Evolutionary conservation across 148 eudicot genomes (phyloP), one percentile per base, ranked within the genome.

Genomic region (Fagopyrum tataricum): DNA sequence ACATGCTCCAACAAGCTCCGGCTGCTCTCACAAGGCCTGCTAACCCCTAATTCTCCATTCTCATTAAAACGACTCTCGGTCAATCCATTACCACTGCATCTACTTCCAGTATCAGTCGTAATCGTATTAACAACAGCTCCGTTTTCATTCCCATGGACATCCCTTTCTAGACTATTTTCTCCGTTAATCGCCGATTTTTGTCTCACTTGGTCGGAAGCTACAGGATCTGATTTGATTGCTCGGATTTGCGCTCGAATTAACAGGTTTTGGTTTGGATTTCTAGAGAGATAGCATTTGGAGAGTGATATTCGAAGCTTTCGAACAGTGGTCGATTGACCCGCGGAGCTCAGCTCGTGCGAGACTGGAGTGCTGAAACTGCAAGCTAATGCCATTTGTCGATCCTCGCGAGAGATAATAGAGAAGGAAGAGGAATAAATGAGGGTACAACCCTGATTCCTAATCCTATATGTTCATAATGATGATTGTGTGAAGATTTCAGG

Each of bases 11-110:
- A 43, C 18, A 6, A 37, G 46, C 71, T 39, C 44, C 46, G 46
- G 26, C 24, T 39, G 47, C 47, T 67, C 47, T 14, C 26, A n/a
- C 72, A 5, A 70, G 3, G 15, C 26, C 44, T 21, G 39, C 15
- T 70, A 43, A 18, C 12, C 37, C 26, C 44, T 9, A 70, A 13
- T 42, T 42, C 78, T 17, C 78, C 92, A 76, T 82, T 77, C 18
- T 84, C 89, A 76, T 82, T 79, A 17, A 72, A 82, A 79, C 80
- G 83, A 77, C 73, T 82, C 79, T 21, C 56, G 56, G 31, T 56
- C 68, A 70, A 67, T 43, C 78, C 83, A 73, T 47, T 31, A 31
- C 37, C 37, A 2, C 37, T 3, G 37, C 2, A 31, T 31, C 37
- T 78, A 20, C 59, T 53, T 52, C 23, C 21, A 15, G 18, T 17